A percentile compares a stretch with the other conserved stretches of the same genome.
These are phyloP conservation scores for Diospyros lotus DNA, from an alignment of 148 eudicot genomes.

Conservation along the genomic window DNA sequence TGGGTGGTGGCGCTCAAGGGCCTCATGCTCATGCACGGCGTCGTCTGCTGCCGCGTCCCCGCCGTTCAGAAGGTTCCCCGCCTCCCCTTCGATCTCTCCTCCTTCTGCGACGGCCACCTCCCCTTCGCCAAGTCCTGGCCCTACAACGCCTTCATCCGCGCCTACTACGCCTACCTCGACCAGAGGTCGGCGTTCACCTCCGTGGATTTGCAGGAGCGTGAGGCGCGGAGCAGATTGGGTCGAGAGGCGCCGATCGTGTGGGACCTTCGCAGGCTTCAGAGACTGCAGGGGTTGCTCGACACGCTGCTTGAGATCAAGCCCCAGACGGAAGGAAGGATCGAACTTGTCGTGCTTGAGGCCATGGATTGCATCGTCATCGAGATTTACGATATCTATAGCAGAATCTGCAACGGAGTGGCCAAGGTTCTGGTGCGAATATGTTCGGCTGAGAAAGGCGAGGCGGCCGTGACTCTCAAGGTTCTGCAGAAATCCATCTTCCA, in stretches of 20 bases:
- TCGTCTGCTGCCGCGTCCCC: slow-evolving; percentile 40
- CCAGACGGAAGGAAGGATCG: slow-evolving; percentile 7
- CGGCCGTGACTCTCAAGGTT: slow-evolving; percentile 41
- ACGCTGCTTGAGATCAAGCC: slow-evolving; percentile 55
- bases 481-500: slow-evolving; percentile 51
- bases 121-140: slow-evolving; percentile 16
- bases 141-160: slow-evolving; percentile 39
- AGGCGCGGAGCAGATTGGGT: neutral
- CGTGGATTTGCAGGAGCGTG: slow-evolving; percentile 28
- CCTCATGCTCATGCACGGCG: slow-evolving; percentile 62
- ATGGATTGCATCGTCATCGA: slow-evolving; percentile 77
- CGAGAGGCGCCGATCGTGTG: slow-evolving; percentile 3
- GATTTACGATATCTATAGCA: slow-evolving; percentile 57
- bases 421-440: slow-evolving; percentile 37
- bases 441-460: slow-evolving; percentile 39
- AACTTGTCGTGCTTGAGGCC: slow-evolving; percentile 47
- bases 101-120: slow-evolving; percentile 35
- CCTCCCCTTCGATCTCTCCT: slow-evolving; percentile 69
- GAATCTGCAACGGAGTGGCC: slow-evolving; percentile 59
- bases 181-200: slow-evolving; percentile 43
- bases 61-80: slow-evolving; percentile 47
- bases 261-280: slow-evolving; percentile 39
- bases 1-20: slow-evolving; percentile 75
- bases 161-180: slow-evolving; percentile 57
- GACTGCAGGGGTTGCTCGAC: slow-evolving; percentile 59